Evolutionary conservation across 306 rosid genomes (phyloP), one percentile per base, ranked within the genome.

Genomic region (Vachellia collinsii): DNA sequence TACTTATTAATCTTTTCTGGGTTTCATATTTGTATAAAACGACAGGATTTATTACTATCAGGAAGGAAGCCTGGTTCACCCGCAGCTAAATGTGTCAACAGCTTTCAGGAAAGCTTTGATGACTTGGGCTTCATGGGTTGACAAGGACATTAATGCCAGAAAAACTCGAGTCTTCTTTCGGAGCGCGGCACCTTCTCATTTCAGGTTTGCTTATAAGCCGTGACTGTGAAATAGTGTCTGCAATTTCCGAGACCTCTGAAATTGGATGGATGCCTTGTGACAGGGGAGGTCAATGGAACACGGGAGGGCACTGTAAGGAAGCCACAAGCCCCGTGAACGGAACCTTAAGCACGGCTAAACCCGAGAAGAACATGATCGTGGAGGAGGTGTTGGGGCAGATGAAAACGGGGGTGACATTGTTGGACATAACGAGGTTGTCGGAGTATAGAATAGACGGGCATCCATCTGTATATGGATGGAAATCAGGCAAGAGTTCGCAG

Each of bases 271-370:
- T 79, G 46, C 42, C 77, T 12, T 82, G 46, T 70, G 76, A 88
- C 80, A 95, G 97, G 69, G 99, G 90, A 81, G 99, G 99, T 23
- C 84, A 85, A 68, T 95, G 99, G 99, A 88, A 91, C 85, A 88
- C 96, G 11, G 98, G 99, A 53, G 98, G 99, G 83, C 97, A 92
- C 77, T 95, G 99, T 51, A 83, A 11, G 14, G 98, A 91, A 70
- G 93, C 90, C 17, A 86, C 87, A 71, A 82, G 77, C 42, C 97
- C 97, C 50, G 91, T 93, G 7, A 83, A 83, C 22, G 81, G 81
- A 69, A 90, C 85, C 61, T 72, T 83, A 38, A 67, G 74, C 50
- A 61, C 71, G n/a, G 3, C 36, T 13, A 72, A 81, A 50, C 75
- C 89, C 1, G 94, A 91, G 86, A 95, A 87, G 82, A 93, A 81